Evolutionary conservation across 805 yeast genomes (phyloP).

Genomic region (Wickerhamiella galacta): DNA sequence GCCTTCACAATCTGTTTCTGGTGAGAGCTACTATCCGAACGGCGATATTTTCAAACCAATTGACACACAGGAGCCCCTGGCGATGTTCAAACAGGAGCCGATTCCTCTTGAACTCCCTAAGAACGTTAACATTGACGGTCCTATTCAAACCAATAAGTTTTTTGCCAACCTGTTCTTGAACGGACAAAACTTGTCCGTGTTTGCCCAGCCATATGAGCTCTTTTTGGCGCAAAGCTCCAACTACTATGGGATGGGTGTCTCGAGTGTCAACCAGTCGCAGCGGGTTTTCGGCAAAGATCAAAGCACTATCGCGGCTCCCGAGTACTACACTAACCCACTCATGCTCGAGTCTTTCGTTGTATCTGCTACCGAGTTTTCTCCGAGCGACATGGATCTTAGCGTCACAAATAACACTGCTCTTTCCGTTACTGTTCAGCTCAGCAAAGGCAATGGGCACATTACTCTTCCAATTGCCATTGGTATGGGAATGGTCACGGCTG

Average conservation of each 20-base stretch:
- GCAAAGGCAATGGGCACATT: constrained; percentile 23
- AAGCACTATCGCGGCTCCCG: constrained; percentile 23
- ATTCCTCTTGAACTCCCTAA: constrained; percentile 31
- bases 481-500: constrained; percentile 60
- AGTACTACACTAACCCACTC: constrained; percentile 38
- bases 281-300: constrained; percentile 31
- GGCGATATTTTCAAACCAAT: constrained; percentile 35
- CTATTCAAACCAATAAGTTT: constrained; percentile 62
- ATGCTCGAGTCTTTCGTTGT: constrained; percentile 36
- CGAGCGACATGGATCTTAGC: constrained; percentile 25
- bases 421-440: constrained; percentile 30
- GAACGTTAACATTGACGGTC: constrained; percentile 30
- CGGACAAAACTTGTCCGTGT: constrained; percentile 36
- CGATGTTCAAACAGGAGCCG: constrained; percentile 30
- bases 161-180: constrained; percentile 47
- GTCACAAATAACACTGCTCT: constrained; percentile 34
- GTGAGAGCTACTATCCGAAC: constrained; percentile 14
- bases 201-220: constrained; percentile 50
- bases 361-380: constrained; percentile 33
- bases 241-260: constrained; percentile 44
- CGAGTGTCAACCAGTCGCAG: constrained; percentile 33
- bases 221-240: constrained; percentile 32
- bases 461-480: constrained; percentile 61
- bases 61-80: constrained; percentile 29
- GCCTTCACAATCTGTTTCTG: constrained; percentile 11